Evolutionary conservation across 2,329 filamentous ascomycete genomes (phyloP).

Genomic region (Pseudocercospora eumusae): DNA sequence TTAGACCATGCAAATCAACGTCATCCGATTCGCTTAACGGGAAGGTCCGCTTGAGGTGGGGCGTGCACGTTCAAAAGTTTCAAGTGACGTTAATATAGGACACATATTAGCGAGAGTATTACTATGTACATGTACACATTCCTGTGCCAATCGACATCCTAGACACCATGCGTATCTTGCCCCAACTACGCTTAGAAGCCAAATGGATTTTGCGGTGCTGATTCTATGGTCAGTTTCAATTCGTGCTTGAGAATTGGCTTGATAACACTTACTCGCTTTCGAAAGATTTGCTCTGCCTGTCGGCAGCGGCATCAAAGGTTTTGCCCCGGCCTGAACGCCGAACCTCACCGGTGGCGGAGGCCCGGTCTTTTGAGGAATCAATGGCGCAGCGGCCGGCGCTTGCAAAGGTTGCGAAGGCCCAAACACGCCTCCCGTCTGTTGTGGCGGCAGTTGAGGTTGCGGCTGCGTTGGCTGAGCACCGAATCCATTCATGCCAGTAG

Average conservation of each 20-base stretch:
- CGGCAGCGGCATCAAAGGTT: conserved; percentile 79
- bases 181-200: conserved; percentile 54
- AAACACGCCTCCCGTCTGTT: conserved; percentile 52
- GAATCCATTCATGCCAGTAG: conserved; percentile 48
- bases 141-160: conserved; percentile 19
- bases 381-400: conserved; percentile 56
- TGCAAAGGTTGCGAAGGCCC: conserved; percentile 36
- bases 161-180: conserved; percentile 11
- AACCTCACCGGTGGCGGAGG: conserved; percentile 88
- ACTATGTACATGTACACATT: conserved; percentile 29
- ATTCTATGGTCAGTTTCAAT: conserved; percentile 14
- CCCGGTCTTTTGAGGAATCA: conserved; percentile 77
- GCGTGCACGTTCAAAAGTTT: background rate
- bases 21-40: background rate
- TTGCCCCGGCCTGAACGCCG: conserved; percentile 70
- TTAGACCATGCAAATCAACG: background rate
- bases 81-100: background rate
- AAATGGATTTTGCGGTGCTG: conserved; percentile 70
- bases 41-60: background rate
- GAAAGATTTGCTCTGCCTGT: conserved; percentile 90
- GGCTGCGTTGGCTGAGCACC: conserved; percentile 45
- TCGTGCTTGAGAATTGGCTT: conserved; percentile 7
- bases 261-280: conserved; percentile 82
- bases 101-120: conserved; percentile 24
- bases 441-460: conserved; percentile 58